Percentiles rank a stretch among this genome's conserved stretches.
These are phyloP conservation scores for Tetrahymena malaccensis DNA, from an alignment of 73 alveolate genomes.

Conservation along the genomic window DNA sequence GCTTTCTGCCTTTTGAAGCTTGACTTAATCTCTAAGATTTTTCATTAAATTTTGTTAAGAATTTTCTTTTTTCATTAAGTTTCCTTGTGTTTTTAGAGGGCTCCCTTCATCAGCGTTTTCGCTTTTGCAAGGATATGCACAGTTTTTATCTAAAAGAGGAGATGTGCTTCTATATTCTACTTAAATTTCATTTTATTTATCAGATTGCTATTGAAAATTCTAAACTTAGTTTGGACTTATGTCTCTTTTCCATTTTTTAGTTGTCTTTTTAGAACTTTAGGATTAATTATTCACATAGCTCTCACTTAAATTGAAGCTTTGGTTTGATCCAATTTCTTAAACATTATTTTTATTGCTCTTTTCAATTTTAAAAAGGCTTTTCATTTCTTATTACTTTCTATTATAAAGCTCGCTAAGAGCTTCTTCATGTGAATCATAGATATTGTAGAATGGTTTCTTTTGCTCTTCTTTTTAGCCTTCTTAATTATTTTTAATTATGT, in stretches of 20 bases:
- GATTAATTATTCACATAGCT: not conserved
- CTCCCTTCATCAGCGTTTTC: not conserved
- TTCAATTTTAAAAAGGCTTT: not conserved
- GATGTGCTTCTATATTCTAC: not conserved
- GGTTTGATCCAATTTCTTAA: not conserved
- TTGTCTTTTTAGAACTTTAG: not conserved
- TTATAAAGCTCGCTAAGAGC: not conserved
- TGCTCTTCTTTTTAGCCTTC: not conserved
- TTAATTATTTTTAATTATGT: not conserved
- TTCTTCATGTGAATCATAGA: not conserved
- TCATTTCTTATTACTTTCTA: not conserved
- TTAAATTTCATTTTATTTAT: not conserved
- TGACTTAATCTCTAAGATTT: not conserved
- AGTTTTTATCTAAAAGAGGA: not conserved
- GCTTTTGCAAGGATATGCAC: not conserved
- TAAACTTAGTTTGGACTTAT: not conserved
- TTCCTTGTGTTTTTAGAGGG: not conserved
- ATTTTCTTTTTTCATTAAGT: not conserved
- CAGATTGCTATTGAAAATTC: not conserved
- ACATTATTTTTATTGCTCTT: not conserved
- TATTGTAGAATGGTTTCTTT: not conserved
- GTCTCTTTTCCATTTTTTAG: not conserved
- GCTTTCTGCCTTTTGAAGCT: not conserved
- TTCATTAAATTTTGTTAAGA: not conserved
- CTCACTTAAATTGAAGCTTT: not conserved